Evolutionary conservation across 768 basidiomycete genomes (phyloP), one percentile per base, ranked within the genome.

Genomic region (Sporobolomyces roseus): DNA sequence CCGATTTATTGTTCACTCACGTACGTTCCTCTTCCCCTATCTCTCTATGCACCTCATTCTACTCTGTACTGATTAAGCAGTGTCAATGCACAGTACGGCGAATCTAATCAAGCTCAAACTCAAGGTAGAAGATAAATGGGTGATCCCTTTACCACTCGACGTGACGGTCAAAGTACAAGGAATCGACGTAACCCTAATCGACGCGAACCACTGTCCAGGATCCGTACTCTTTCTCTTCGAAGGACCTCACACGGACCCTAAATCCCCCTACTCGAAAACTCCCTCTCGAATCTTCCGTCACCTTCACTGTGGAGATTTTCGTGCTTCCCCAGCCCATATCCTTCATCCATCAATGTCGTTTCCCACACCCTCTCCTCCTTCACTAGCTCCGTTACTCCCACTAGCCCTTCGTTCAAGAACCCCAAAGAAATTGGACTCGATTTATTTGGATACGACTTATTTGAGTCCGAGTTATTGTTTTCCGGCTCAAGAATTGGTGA

Each of bases 171-270:
- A 96, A 63, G 91, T 94, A 1, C 80, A 89, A 72, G 93, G 93
- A 3, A 90, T 97, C 41, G 81, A 80, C 43, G 93, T 97, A 7
- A 97, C 92, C 2, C 84, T 93, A 46, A 91, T 99, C n/a, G 91
- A 96, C 75, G 96, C 94, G 14, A 98, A 99, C 77, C 96, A 98
- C 64, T 77, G 85, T 78, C 96, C 96, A 8, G 96, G 96, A 6
- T 96, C 93, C 3, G 91, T 87, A 66, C 81, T 99, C 30, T 98
- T 97, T 79, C 82, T 94, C 38, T 98, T 93, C 74, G 91, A 97
- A 79, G 94, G 96, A 9, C 84, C 79, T 48, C 93, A 97, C 77
- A 97, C 93, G 0, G 81, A 66, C 19, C 74, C 73, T 5, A 62
- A 52, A 23, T 64, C 63, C 19, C 66, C 75, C 12, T 74, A 55